Evolutionary conservation across 2,329 filamentous ascomycete genomes (phyloP).

Genomic region (Clarireedia sp.): DNA sequence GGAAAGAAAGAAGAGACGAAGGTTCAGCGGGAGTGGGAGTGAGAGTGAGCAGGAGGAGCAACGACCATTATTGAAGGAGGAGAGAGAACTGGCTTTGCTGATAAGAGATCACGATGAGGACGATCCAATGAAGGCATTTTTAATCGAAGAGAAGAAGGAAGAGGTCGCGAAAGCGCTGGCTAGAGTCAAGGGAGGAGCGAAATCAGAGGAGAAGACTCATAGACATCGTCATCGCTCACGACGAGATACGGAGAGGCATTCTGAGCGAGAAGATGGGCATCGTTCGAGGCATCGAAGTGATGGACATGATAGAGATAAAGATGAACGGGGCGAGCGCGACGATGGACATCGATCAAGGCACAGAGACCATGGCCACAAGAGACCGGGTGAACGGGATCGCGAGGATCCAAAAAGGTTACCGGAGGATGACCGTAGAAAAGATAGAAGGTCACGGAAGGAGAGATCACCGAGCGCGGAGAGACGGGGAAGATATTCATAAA

Average conservation of each 20-base stretch:
- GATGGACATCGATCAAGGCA: constrained; percentile 13
- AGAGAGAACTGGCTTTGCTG: constrained; percentile 68
- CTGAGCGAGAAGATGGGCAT: constrained; percentile 10
- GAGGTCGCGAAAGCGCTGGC: constrained; percentile 67
- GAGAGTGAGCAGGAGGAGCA: constrained; percentile 35
- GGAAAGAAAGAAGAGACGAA: constrained; percentile 35
- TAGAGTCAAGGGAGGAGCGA: constrained; percentile 35
- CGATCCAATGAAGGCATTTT: constrained; percentile 91
- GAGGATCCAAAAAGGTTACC: constrained; percentile 3
- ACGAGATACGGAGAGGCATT: constrained; percentile 12
- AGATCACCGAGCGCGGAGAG: constrained; percentile 5
- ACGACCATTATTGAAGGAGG: constrained; percentile 68
- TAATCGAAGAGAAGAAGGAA: constrained; percentile 86
- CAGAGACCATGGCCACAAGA: constrained; percentile 9
- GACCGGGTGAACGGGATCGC: neutral
- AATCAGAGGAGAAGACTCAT: constrained; percentile 18
- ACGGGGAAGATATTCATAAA: constrained; percentile 11
- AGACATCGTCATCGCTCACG: constrained; percentile 23
- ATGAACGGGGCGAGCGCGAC: constrained; percentile 7
- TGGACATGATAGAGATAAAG: constrained; percentile 4
- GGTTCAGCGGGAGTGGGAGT: constrained; percentile 13
- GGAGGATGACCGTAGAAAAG: constrained; percentile 8
- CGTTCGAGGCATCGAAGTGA: constrained; percentile 11
- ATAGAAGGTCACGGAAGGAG: constrained; percentile 1
- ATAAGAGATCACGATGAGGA: constrained; percentile 83